phyloP scores from a whole-genome alignment of 139 green algal genomes.

The Auxenochlorella protothecoides region DNA sequence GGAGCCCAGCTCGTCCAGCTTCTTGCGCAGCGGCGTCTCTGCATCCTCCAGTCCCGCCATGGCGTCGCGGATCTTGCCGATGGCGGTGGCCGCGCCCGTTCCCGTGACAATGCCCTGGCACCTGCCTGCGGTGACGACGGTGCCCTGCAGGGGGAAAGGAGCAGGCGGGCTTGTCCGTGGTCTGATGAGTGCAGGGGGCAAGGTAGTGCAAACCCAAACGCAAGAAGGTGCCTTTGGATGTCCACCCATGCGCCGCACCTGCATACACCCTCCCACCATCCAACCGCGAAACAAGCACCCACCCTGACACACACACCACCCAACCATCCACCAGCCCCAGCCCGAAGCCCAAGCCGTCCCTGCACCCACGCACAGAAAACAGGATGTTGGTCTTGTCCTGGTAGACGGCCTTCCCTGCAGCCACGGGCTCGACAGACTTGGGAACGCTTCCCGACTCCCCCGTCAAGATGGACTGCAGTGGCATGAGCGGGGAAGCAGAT shows the following conservation, averaged over 20 bases:
- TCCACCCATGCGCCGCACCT: too few relatives aligned
- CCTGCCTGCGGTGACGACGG: constrained; percentile 79
- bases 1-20: constrained; percentile 92
- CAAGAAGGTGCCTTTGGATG: too few relatives aligned
- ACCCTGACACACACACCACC: too few relatives aligned
- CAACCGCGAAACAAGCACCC: too few relatives aligned
- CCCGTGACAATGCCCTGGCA: constrained; percentile 64
- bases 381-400: constrained; percentile 89
- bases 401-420: constrained; percentile 28
- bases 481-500: background rate
- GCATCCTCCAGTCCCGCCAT: constrained; percentile 71
- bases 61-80: constrained; percentile 86
- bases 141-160: constrained; percentile 36
- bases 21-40: constrained; percentile 96
- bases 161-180: background rate
- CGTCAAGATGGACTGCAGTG: constrained; percentile 71
- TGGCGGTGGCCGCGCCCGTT: constrained; percentile 92
- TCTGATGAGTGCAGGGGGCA: background rate
- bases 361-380: constrained; percentile 47
- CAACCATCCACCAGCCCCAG: too few relatives aligned
- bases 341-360: too few relatives aligned
- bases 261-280: too few relatives aligned
- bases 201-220: background rate
- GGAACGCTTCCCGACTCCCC: constrained; percentile 74
- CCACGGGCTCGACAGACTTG: constrained; percentile 52